Percentiles rank a stretch among this genome's conserved stretches.
Conservation (phyloP, 2,329 filamentous ascomycete genomes). For the Hymenoscyphus fraxineus region DNA sequence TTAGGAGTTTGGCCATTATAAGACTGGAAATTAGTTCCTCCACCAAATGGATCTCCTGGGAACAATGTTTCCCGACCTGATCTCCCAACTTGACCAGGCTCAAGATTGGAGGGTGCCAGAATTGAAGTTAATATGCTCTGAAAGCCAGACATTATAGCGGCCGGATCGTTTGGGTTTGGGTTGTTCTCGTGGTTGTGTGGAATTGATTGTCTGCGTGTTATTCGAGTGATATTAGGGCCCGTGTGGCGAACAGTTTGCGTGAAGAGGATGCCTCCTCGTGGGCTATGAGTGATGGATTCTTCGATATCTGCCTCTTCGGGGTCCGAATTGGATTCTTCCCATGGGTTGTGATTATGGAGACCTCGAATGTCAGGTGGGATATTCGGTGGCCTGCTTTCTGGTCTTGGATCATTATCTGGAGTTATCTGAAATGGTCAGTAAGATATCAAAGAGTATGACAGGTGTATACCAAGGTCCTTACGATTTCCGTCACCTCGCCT, state of each 20-base stretch:
- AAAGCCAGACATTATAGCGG: slow-evolving; percentile 36
- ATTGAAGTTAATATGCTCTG: slow-evolving; percentile 45
- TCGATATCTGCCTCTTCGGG: slow-evolving; percentile 58
- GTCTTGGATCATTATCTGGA: slow-evolving; percentile 60
- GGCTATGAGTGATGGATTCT: slow-evolving; percentile 37
- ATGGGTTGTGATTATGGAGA: slow-evolving; percentile 30
- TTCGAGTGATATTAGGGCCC: slow-evolving; percentile 10
- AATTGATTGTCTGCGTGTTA: slow-evolving; percentile 2
- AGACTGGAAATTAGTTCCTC: slow-evolving; percentile 12
- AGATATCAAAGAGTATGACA: background rate
- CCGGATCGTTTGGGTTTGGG: slow-evolving; percentile 20
- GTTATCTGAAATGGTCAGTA: slow-evolving; percentile 45
- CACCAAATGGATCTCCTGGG: slow-evolving; percentile 13
- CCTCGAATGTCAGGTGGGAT: slow-evolving; percentile 18
- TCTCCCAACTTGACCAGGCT: slow-evolving; percentile 28
- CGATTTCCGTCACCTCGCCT: slow-evolving; percentile 81
- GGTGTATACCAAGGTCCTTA: slow-evolving; percentile 44
- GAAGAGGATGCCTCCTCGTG: slow-evolving; percentile 29
- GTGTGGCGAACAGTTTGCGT: slow-evolving; percentile 28
- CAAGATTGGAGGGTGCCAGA: slow-evolving; percentile 34
- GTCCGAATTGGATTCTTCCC: slow-evolving; percentile 45
- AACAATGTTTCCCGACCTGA: slow-evolving; percentile 32
- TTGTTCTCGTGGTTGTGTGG: slow-evolving; percentile 3
- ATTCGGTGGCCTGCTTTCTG: slow-evolving; percentile 19
- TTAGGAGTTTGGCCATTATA: slow-evolving; percentile 20